Conservation (phyloP, 495 filamentous ascomycete genomes). For the Aspergillus nanangensis region DNA sequence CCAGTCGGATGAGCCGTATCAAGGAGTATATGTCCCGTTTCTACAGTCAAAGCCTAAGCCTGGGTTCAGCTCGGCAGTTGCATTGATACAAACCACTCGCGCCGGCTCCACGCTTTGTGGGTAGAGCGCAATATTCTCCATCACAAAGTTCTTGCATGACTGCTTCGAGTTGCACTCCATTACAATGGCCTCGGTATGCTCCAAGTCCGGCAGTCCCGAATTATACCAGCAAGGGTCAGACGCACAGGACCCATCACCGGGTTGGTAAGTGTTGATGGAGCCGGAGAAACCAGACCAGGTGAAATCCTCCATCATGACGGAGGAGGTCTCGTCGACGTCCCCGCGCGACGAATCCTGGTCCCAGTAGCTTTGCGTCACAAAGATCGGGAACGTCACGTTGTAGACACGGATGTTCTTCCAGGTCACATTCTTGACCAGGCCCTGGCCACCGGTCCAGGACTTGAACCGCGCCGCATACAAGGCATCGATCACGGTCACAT, state of each 20-base stretch:
- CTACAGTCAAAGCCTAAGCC: conserved; percentile 28
- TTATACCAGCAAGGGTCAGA: conserved; percentile 40
- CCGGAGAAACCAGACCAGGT: conserved; percentile 36
- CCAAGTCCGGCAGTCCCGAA: conserved; percentile 26
- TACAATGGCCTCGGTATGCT: conserved; percentile 33
- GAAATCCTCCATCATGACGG: conserved; percentile 36
- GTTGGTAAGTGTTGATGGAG: conserved; percentile 32
- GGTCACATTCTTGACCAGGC: conserved; percentile 34
- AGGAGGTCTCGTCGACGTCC: conserved; percentile 22
- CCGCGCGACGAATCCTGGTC: conserved; percentile 28
- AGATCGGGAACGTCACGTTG: conserved; percentile 44
- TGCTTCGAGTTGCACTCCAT: conserved; percentile 33
- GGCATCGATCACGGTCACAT: conserved; percentile 33
- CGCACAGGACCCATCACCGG: conserved; percentile 37
- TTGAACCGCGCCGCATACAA: conserved; percentile 41
- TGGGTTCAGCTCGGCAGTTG: conserved; percentile 28
- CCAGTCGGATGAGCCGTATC: neutral
- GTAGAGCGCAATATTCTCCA: conserved; percentile 26
- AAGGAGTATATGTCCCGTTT: conserved; percentile 29
- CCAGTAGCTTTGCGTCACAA: conserved; percentile 38
- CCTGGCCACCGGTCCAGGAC: conserved; percentile 36
- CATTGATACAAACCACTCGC: conserved; percentile 31
- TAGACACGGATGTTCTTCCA: conserved; percentile 39
- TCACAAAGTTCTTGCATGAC: conserved; percentile 29
- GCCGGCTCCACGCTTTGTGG: conserved; percentile 28